A percentile compares a stretch with the other conserved stretches of the same genome.
Conservation (phyloP, 2,329 filamentous ascomycete genomes). For the Aspergillus ustus region DNA sequence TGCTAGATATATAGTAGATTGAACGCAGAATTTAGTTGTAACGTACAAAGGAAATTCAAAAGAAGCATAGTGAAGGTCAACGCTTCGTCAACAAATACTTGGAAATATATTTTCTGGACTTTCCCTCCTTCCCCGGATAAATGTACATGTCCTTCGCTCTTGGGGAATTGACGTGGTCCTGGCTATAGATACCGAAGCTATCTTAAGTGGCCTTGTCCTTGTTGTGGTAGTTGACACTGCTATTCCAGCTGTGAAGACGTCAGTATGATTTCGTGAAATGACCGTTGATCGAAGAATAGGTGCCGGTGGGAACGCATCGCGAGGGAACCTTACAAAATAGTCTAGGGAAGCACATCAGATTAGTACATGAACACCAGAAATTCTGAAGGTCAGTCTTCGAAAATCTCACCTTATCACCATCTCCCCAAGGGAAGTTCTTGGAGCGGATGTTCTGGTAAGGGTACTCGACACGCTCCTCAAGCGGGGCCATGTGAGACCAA, state of each 20-base stretch:
- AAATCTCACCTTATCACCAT: constrained; percentile 84
- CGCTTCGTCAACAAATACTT: constrained; percentile 27
- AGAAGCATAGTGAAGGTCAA: constrained; percentile 22
- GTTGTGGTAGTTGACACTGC: constrained; percentile 95
- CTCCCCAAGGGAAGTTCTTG: constrained; percentile 94
- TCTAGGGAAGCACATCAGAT: constrained; percentile 48
- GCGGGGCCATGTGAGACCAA: constrained; percentile 79
- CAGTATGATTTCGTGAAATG: constrained; percentile 17
- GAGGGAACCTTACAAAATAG: constrained; percentile 63
- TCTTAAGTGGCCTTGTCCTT: constrained; percentile 69
- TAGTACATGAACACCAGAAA: constrained; percentile 1
- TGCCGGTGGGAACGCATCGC: not conserved
- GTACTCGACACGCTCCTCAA: constrained; percentile 92
- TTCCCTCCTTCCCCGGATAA: constrained; percentile 27
- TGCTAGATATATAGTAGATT: not conserved
- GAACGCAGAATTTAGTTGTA: constrained; percentile 3
- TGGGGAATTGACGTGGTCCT: constrained; percentile 12
- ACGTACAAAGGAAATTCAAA: constrained; percentile 24
- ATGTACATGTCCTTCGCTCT: constrained; percentile 36
- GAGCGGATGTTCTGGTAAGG: constrained; percentile 96
- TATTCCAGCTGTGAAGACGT: constrained; percentile 75
- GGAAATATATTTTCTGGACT: constrained; percentile 17
- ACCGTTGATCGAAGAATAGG: not conserved
- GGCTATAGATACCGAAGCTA: constrained; percentile 2
- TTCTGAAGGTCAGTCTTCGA: not conserved